Base-by-base conservation (phyloP, 1,284 basidiomycete species). In the Rhodotorula mucilaginosa region DNA sequence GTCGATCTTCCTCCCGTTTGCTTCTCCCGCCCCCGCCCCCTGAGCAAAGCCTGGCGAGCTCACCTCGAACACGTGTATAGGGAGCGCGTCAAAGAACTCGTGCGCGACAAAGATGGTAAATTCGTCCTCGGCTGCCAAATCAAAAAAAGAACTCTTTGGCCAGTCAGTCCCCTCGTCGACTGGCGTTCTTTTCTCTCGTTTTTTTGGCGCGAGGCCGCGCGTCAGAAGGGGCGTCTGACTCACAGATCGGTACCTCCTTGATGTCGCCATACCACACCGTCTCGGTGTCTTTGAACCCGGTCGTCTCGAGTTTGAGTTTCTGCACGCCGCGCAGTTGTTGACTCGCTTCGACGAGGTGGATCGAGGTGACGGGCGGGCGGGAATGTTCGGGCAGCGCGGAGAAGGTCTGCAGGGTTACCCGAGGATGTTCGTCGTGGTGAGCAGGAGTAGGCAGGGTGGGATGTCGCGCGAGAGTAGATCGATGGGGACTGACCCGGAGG, bases 1-100 rank as follows among this genome's bases (percentile, higher is more conserved):
- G n/a, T n/a, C n/a, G n/a, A n/a, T n/a, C n/a, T n/a, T n/a, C n/a
- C n/a, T n/a, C n/a, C n/a, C n/a, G n/a, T n/a, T n/a, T n/a, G n/a
- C n/a, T n/a, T n/a, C n/a, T n/a, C n/a, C 34, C 34, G 39, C 12
- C 39, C 12, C 39, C 39, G 8, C n/a, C n/a, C n/a, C n/a, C 12
- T 44, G 39, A 13, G 39, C 39, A 44, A 12, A n/a, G n/a, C n/a
- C n/a, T 44, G 39, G 39, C 39, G 39, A 44, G 39, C 83, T 19
- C 76, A 92, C 93, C 84, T 97, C 89, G 60, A 99, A 85, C 47
- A 96, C 83, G 80, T 97, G 92, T 62, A 97, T 89, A 0, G 96
- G 96, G 62, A 99, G 84, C 0, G 96, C 96, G 79, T 99, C 97
- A 75, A 99, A 98, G 82, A 99, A 97, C 80, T 99, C 97, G 80